Evolutionary conservation across 2,329 filamentous ascomycete species (phyloP).

Genomic region (Penicillium freii): DNA sequence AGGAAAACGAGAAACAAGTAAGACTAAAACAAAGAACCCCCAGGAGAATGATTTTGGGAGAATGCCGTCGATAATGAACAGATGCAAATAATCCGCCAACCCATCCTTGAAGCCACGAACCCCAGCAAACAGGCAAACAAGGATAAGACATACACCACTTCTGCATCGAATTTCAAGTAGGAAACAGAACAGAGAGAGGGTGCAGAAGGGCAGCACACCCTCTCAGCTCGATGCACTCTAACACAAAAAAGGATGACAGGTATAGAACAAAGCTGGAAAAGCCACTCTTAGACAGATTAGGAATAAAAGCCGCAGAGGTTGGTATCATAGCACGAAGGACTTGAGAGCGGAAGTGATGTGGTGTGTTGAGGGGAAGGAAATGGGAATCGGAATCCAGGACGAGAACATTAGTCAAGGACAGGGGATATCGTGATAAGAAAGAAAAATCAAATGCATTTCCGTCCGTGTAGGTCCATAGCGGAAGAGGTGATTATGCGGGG

Average conservation of each 20-base stretch:
- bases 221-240: constrained; percentile 22
- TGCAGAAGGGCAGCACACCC: constrained; percentile 9
- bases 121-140: constrained; percentile 8
- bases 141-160: constrained; percentile 6
- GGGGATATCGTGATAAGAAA: constrained; percentile 38
- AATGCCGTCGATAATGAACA: constrained; percentile 13
- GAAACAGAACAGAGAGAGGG: constrained; percentile 13
- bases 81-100: constrained; percentile 13
- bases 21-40: constrained; percentile 17
- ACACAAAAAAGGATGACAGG: constrained; percentile 23
- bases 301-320: constrained; percentile 32
- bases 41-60: constrained; percentile 21
- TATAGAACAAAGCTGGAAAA: constrained; percentile 25
- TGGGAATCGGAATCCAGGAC: constrained; percentile 29
- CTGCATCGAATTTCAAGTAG: constrained; percentile 13
- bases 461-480: constrained; percentile 18
- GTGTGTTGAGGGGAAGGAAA: not conserved
- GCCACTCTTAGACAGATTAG: constrained; percentile 31
- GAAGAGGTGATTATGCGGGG: constrained; percentile 19
- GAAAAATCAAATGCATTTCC: constrained; percentile 22
- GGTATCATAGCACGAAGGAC: constrained; percentile 38
- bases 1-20: constrained; percentile 22
- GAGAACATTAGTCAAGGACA: constrained; percentile 32
- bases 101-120: constrained; percentile 14
- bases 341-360: constrained; percentile 15